Base-by-base conservation (phyloP, 1,139 yeast species). In the Yamadazyma triangularis region DNA sequence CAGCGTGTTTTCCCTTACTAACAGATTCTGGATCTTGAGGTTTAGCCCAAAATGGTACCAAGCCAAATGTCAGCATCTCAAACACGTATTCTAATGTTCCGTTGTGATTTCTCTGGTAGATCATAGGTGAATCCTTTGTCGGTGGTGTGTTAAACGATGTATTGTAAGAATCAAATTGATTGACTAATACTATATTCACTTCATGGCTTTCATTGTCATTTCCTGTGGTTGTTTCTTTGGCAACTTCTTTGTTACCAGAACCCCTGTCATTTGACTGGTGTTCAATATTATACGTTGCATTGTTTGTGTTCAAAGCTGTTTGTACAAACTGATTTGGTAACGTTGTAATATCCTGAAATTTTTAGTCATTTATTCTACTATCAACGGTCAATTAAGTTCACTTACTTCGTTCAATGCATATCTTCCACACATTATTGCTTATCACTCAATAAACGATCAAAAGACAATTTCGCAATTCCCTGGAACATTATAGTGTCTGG, bases 351-450 rank as follows among this genome's bases (percentile, higher is more conserved):
- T 27, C 27, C 28, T 42, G 29, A 13, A 25, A n/a, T n/a, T n/a
- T n/a, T n/a, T n/a, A n/a, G n/a, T n/a, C n/a, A n/a, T n/a, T n/a
- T n/a, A n/a, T n/a, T n/a, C n/a, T n/a, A n/a, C n/a, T n/a, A n/a
- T n/a, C n/a, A n/a, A n/a, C n/a, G n/a, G n/a, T n/a, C n/a, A n/a
- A n/a, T n/a, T 18, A 9, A 9, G 9, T 18, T 18, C 21, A 62
- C 70, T 30, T 60, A 64, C 72, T 13, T 63, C 49, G 25, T 65
- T 68, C 29, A 64, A 43, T 3, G 73, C 65, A 40, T 57, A 67
- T n/a, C 73, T 41, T 7, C 73, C 73, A 50, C 73, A 67, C 73
- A 67, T 66, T 23, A 8, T 24, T 12, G 13, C n/a, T n/a, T n/a
- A n/a, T n/a, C n/a, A n/a, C n/a, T n/a, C n/a, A n/a, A n/a, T n/a